These are phyloP conservation scores for Hyaloperonospora brassicae DNA, from an alignment of 352 stramenopile genomes.

Conservation along the genomic window DNA sequence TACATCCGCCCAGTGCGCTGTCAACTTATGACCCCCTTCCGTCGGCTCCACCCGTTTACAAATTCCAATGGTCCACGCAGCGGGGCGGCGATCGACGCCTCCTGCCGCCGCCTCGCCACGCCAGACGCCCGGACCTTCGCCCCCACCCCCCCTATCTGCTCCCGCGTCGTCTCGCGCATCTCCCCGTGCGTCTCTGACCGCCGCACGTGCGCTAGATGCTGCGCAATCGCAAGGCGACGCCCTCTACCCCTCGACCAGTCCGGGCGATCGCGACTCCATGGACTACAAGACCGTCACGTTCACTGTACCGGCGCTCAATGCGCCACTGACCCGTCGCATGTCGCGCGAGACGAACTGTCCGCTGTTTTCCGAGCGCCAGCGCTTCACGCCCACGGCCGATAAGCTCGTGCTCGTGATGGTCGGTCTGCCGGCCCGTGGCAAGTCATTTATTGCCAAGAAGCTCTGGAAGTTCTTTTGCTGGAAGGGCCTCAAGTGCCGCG, in stretches of 20 bases:
- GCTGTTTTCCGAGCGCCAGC: slow-evolving; percentile 63
- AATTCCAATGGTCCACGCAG: slow-evolving; percentile 10
- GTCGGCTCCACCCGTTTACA: neutral
- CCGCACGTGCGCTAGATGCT: slow-evolving; percentile 9
- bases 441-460: slow-evolving; percentile 94
- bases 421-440: slow-evolving; percentile 89
- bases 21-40: neutral
- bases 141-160: slow-evolving; percentile 1
- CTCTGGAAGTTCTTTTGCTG: slow-evolving; percentile 73
- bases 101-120: too few relatives aligned
- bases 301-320: slow-evolving; percentile 14
- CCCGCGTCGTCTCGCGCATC: slow-evolving; percentile 6
- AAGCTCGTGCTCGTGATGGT: slow-evolving; percentile 95
- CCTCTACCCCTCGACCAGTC: slow-evolving; percentile 13
- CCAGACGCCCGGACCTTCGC: too few relatives aligned
- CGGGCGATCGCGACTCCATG: slow-evolving; percentile 27
- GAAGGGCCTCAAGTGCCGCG: slow-evolving; percentile 70
- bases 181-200: neutral
- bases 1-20: neutral
- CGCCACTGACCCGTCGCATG: slow-evolving; percentile 16
- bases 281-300: slow-evolving; percentile 40
- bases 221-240: neutral
- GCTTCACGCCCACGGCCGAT: slow-evolving; percentile 80
- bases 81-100: neutral
- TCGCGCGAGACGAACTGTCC: slow-evolving; percentile 26